Evolutionary conservation across 306 rosid species (phyloP), one percentile per base, ranked within the genome.

Genomic region (Vigna nakashimae): DNA sequence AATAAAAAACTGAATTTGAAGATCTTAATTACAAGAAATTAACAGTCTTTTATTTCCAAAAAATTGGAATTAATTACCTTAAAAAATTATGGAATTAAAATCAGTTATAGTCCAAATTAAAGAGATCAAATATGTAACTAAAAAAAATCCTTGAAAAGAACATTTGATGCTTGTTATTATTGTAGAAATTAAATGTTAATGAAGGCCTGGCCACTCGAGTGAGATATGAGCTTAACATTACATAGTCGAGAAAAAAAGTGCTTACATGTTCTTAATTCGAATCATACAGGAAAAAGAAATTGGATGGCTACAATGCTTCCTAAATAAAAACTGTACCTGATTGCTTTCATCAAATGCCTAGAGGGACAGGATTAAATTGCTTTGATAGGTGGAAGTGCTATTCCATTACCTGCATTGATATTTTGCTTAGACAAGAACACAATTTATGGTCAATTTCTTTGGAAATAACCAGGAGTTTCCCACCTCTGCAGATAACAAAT

Each of bases 391-490:
- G 34, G 46, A 53, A 67, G 49, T 43, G 75, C 22, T 43, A 55
- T 55, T 30, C 15, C 60, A 26, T 9, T 17, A 70, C 81, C 16
- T 65, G 51, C 58, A 46, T 22, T 52, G 26, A 12, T 53, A 28
- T 73, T 65, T 71, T 64, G 65, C 51, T 77, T 32, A 51, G 73
- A 75, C 51, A 79, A 65, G 57, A 34, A 70, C 74, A 46, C 63
- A 34, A 20, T 49, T 48, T 45, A 40, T 55, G 40, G 46, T 66
- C 63, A 56, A 65, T 24, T 79, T 69, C 58, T 69, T 58, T 67
- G 74, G 65, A 65, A 79, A 79, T 68, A 52, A 74, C 58, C 17
- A 64, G 17, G 45, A 69, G 68, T 14, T 79, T 52, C 70, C 74
- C 52, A 26, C 26, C 57, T 60, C 73, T 52, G 70, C 65, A 53